Evolutionary conservation across 2,329 filamentous ascomycete species (phyloP).

Genomic region (Zymoseptoria crescenta): DNA sequence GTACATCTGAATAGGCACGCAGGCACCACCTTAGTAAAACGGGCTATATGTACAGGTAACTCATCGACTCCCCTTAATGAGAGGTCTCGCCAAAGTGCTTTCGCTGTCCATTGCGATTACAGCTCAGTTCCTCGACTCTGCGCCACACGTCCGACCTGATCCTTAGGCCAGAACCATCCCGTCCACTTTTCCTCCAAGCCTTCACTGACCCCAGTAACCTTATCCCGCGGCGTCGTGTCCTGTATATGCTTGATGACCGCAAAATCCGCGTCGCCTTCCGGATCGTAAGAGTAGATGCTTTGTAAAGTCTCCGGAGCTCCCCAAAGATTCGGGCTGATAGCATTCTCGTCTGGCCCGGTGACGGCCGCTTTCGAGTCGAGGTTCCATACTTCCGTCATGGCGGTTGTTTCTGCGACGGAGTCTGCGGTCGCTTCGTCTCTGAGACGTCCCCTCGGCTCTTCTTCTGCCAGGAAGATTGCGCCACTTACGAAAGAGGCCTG

Average conservation of each 20-base stretch:
- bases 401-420: constrained; percentile 8
- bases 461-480: constrained; percentile 27
- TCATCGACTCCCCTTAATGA: too few relatives aligned
- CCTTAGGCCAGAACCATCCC: constrained; percentile 26
- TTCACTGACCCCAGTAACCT: constrained; percentile 25
- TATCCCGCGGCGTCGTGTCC: constrained; percentile 19
- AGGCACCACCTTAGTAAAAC: too few relatives aligned
- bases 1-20: too few relatives aligned
- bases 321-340: constrained; percentile 34
- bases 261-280: constrained; percentile 28
- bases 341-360: constrained; percentile 15
- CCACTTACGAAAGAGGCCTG: constrained; percentile 34
- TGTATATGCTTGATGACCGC: constrained; percentile 22
- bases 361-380: constrained; percentile 22
- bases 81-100: too few relatives aligned
- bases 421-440: constrained; percentile 5
- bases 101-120: not conserved
- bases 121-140: constrained; percentile 10
- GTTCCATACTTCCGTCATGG: constrained; percentile 28
- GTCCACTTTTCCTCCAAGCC: constrained; percentile 26
- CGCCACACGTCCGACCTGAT: constrained; percentile 13
- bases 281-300: constrained; percentile 33
- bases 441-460: constrained; percentile 12
- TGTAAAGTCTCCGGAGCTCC: constrained; percentile 30
- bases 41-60: too few relatives aligned